Percentiles rank a stretch among this genome's conserved stretches.
Evolutionary conservation across 495 filamentous ascomycete species (phyloP).

Genomic region (Oleoguttula mirabilis): DNA sequence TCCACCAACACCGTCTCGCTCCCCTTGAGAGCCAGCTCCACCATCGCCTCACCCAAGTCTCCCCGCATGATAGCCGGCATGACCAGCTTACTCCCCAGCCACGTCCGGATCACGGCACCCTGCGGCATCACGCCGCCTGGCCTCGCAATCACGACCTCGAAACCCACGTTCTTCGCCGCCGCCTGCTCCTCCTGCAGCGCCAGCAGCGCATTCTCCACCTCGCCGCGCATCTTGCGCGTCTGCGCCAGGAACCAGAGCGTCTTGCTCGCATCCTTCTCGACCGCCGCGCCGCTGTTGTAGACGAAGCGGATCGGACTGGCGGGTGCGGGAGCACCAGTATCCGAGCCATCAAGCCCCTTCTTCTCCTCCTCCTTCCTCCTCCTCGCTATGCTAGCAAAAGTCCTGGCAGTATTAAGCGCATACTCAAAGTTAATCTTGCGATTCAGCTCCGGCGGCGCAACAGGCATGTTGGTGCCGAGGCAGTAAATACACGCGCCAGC

Average conservation of each 20-base stretch:
- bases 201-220: neutral
- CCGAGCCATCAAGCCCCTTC: too few relatives aligned
- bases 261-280: conserved; percentile 38
- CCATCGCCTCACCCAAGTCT: too few relatives aligned
- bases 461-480: conserved; percentile 16
- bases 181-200: neutral
- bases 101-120: too few relatives aligned
- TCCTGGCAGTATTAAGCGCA: conserved; percentile 33
- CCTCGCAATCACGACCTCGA: too few relatives aligned
- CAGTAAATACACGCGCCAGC: conserved; percentile 44
- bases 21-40: too few relatives aligned
- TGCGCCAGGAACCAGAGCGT: conserved; percentile 33
- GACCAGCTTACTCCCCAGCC: too few relatives aligned
- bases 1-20: too few relatives aligned
- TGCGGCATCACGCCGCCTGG: too few relatives aligned
- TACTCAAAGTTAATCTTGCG: conserved; percentile 36
- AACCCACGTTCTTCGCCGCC: too few relatives aligned
- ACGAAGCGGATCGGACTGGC: conserved; percentile 45
- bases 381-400: conserved; percentile 1
- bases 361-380: conserved; percentile 24
- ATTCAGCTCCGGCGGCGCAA: conserved; percentile 23
- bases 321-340: too few relatives aligned
- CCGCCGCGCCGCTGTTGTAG: conserved; percentile 37
- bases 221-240: conserved; percentile 34
- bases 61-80: too few relatives aligned